Evolutionary conservation across 257 asterid species (phyloP).

Genomic region (Scutellaria barbata): DNA sequence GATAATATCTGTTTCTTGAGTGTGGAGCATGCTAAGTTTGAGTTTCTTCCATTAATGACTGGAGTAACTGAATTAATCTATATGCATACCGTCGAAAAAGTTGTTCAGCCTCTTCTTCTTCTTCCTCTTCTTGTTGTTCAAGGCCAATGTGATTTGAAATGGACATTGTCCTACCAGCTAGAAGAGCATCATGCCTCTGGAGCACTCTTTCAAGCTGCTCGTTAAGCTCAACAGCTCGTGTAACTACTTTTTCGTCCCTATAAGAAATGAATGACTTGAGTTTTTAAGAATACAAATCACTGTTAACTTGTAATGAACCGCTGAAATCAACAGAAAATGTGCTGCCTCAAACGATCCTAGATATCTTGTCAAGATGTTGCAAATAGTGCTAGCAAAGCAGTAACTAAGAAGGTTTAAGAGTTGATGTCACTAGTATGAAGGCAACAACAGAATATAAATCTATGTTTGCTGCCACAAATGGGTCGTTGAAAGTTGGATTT

Average conservation of each 20-base stretch:
- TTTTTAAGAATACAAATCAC: background rate
- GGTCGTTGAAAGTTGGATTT: conserved; percentile 1
- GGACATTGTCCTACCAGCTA: conserved; percentile 57
- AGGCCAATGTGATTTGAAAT: conserved; percentile 53
- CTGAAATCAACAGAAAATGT: conserved; percentile 21
- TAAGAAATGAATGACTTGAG: conserved; percentile 1
- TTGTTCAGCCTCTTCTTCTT: conserved; percentile 88
- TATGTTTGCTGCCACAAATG: background rate
- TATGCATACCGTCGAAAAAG: conserved; percentile 70
- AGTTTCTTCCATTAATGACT: background rate
- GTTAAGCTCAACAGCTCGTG: conserved; percentile 79
- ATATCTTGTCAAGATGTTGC: background rate
- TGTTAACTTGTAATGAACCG: conserved; percentile 14
- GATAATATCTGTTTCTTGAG: conserved; percentile 11
- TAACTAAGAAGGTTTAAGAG: conserved; percentile 1
- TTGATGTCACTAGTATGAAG: background rate
- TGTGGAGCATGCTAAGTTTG: background rate
- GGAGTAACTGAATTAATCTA: conserved; percentile 1
- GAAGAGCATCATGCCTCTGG: conserved; percentile 76
- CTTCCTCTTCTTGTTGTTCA: conserved; percentile 59
- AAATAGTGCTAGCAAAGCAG: background rate
- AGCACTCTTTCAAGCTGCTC: conserved; percentile 86
- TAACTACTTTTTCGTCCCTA: conserved; percentile 49
- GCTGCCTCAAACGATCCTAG: background rate
- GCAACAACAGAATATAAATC: conserved; percentile 2